Base-by-base conservation (phyloP, 2,329 filamentous ascomycete genomes). In the Colletotrichum graminicola region DNA sequence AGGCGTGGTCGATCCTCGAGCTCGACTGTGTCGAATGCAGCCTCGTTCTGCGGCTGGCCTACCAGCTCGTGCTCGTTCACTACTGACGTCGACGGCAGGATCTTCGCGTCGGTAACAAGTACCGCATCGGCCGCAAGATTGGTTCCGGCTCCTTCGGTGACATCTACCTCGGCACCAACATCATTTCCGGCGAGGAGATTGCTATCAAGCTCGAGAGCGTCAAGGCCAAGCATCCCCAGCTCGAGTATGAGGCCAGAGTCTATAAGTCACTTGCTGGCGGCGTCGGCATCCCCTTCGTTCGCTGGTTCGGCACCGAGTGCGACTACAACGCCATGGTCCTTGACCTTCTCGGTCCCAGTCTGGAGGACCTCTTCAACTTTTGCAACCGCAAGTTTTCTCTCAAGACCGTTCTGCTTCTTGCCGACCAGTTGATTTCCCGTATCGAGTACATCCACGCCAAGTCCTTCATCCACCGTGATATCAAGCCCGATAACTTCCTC, bases 251-350 rank as follows among this genome's bases (percentile, higher is more conserved):
- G 85, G 96, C 96, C 70, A 94, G 95, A 77, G 95, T 98, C 78
- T 95, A 92, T 85, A 92, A 92, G 84, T 92, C 90, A 32, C 93
- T 99, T 63, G 96, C 96, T 67, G 96, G 96, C 76, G 96, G 96
- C 82, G 96, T 98, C 77, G 96, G 96, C 73, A 99, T 99, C 76
- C 96, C 96, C 59, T 98, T 98, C 80, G 96, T 99, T 80, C 94
- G 95, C 84, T 99, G 96, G 96, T 99, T 98, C 84, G 96, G 96
- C 77, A 98, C 95, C 73, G 96, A 99, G 85, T 98, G 95, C 84
- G 96, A 98, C 86, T 98, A 99, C 91, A 98, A 99, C 85, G 96
- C 96, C 82, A 98, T 99, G 96, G 96, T 99, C 63, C 91, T 98
- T 75, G 96, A 99, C 80, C 91, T 99, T 34, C 93, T 99, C 70